These are phyloP conservation scores for Lignosus rhinocerotis DNA, from an alignment of 1,284 basidiomycete species.

Conservation along the genomic window DNA sequence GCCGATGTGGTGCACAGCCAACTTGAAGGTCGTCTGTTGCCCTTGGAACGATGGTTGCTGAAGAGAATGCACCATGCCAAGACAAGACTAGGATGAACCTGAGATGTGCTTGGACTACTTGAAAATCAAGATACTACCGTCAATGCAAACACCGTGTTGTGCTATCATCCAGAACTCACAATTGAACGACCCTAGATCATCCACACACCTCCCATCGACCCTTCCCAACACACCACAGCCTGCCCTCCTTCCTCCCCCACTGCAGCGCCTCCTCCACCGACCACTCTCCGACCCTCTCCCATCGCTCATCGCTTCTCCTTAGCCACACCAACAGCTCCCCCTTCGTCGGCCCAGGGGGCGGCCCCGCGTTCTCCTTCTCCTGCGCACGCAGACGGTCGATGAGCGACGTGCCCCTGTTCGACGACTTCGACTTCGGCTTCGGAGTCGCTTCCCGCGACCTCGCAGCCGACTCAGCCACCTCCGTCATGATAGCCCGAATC, in stretches of 20 bases:
- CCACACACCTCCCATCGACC: slow-evolving; percentile 41
- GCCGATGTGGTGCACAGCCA: no score
- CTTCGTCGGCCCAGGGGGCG: slow-evolving; percentile 44
- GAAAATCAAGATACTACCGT: not conserved
- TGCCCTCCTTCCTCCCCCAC: slow-evolving; percentile 43
- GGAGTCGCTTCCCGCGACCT: not conserved
- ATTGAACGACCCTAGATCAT: slow-evolving; percentile 16
- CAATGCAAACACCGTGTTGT: not conserved
- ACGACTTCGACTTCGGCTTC: not conserved
- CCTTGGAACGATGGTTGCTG: no score
- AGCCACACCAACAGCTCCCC: slow-evolving; percentile 50
- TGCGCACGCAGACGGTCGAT: slow-evolving; percentile 18
- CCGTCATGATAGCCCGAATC: slow-evolving; percentile 39
- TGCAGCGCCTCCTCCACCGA: slow-evolving; percentile 59
- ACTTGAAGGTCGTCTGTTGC: no score
- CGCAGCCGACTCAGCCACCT: not conserved
- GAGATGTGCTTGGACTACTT: not conserved
- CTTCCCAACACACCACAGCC: slow-evolving; percentile 46
- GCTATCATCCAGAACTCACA: not conserved
- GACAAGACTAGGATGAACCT: no score
- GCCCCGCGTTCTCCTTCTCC: slow-evolving; percentile 5
- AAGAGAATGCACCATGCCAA: no score
- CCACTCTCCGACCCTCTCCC: slow-evolving; percentile 64
- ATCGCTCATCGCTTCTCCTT: slow-evolving; percentile 54
- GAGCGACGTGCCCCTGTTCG: slow-evolving; percentile 7